A percentile compares a stretch with the other conserved stretches of the same genome.
Evolutionary conservation across 306 rosid species (phyloP).

Genomic region (Spatholobus suberectus): DNA sequence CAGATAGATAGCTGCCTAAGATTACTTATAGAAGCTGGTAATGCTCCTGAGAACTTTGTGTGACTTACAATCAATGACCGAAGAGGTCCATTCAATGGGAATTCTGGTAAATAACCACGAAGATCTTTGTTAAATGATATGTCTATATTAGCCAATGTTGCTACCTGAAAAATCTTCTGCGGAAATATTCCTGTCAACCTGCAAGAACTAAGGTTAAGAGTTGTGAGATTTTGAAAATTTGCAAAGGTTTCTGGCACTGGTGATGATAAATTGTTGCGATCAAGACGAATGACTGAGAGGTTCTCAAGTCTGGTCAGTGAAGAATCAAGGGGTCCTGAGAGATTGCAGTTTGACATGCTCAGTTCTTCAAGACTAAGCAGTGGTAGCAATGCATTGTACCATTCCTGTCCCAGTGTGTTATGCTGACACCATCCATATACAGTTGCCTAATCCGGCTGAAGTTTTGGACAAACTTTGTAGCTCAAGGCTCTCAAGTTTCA

Average conservation of each 20-base stretch:
- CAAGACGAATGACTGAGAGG: neutral
- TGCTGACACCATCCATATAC: no score
- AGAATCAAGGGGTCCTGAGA: no score
- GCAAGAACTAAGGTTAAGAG: neutral
- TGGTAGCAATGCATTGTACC: no score
- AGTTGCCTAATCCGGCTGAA: neutral
- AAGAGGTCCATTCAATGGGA: neutral
- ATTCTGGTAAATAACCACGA: neutral
- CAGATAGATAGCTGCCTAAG: no score
- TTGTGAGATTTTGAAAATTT: neutral
- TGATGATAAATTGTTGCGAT: neutral
- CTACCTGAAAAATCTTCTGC: no score
- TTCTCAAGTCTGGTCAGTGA: no score
- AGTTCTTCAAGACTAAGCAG: no score
- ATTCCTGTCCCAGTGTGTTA: no score
- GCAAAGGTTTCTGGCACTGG: conserved; percentile 24
- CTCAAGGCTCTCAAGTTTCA: neutral
- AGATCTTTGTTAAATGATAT: conserved; percentile 1
- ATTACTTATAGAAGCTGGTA: no score
- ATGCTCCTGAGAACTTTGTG: conserved; percentile 31
- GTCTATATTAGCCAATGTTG: neutral
- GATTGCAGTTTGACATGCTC: neutral
- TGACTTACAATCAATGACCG: neutral
- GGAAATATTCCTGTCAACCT: neutral
- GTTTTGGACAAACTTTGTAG: neutral